Conservation (phyloP, 345 rosid species). For the Cardamine chenopodiifolia region DNA sequence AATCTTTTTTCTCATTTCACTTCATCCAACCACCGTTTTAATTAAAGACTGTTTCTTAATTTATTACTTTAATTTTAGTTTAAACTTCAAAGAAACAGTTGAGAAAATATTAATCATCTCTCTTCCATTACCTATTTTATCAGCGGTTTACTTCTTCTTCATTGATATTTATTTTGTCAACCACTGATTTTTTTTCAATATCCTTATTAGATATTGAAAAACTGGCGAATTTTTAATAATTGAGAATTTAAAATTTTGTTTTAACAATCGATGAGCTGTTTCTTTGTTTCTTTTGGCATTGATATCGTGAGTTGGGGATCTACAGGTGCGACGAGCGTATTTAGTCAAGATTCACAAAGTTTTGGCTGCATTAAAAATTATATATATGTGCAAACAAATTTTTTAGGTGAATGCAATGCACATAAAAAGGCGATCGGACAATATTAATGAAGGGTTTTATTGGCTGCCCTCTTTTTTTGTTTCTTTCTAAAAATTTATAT, state of each 20-base stretch:
- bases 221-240: neutral
- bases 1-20: constrained; percentile 24
- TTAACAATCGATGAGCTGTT: neutral
- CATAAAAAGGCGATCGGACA: neutral
- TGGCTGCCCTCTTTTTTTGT: neutral
- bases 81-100: neutral
- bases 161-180: neutral
- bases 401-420: constrained; percentile 14
- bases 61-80: neutral
- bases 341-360: neutral
- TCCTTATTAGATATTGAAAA: neutral
- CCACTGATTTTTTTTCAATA: neutral
- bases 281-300: neutral
- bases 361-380: neutral
- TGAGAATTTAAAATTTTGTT: neutral
- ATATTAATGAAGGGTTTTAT: neutral
- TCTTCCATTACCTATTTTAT: neutral
- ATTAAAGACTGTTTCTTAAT: neutral
- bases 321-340: neutral
- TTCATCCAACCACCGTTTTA: constrained; percentile 2
- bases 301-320: neutral
- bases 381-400: neutral
- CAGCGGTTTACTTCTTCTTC: neutral
- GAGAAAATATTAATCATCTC: neutral
- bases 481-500: neutral